These are phyloP conservation scores for Erythrobasidium hasegawianum DNA, from an alignment of 1,284 basidiomycete species.

Conservation along the genomic window DNA sequence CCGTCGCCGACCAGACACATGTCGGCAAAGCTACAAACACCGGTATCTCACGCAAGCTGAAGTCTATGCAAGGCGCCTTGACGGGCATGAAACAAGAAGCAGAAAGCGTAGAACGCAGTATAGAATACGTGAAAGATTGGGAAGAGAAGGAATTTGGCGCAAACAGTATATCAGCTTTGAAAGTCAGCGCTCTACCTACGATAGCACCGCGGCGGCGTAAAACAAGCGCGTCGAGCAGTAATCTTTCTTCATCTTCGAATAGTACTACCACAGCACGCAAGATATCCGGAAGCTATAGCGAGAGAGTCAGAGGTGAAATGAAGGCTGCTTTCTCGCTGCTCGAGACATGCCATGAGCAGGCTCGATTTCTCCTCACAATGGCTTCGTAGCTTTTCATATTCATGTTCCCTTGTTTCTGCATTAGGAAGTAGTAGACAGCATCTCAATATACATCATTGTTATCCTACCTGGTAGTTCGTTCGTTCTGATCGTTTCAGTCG, in stretches of 20 bases:
- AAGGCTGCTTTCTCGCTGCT: not conserved
- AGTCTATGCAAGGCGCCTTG: slow-evolving; percentile 8
- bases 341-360: not conserved
- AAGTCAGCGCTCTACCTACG: not conserved
- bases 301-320: slow-evolving; percentile 1
- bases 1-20: slow-evolving; percentile 13
- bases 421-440: too few species aligned
- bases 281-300: slow-evolving; percentile 2
- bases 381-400: too few species aligned
- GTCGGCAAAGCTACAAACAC: slow-evolving; percentile 22
- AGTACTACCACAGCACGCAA: not conserved
- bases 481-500: not conserved
- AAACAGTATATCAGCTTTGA: not conserved
- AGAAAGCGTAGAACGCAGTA: slow-evolving; percentile 13
- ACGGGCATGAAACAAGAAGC: slow-evolving; percentile 5
- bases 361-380: not conserved
- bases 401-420: too few species aligned
- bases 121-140: slow-evolving; percentile 10
- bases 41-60: slow-evolving; percentile 15
- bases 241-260: not conserved
- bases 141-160: not conserved
- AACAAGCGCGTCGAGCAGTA: not conserved
- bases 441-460: not conserved
- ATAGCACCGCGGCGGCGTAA: not conserved
- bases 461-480: not conserved